Evolutionary conservation across 1,139 yeast genomes (phyloP), one percentile per base, ranked within the genome.

Genomic region (Saccharomycopsis phalli): DNA sequence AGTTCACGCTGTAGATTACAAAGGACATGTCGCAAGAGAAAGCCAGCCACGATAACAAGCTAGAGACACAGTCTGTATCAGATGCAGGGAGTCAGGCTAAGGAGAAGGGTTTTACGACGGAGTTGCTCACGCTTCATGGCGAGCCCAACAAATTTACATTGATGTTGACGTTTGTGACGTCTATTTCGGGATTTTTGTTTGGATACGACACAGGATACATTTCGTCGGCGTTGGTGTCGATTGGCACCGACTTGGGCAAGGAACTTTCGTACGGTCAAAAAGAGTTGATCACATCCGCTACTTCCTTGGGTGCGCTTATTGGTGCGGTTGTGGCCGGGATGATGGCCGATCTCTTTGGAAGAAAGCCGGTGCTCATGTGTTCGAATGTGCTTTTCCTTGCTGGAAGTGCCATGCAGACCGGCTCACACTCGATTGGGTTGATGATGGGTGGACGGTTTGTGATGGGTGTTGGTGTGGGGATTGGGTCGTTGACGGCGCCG

Each of bases 141-240:
- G 20, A 51, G 45, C 81, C 86, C 8, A 70, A 88, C 13, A 63
- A 67, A 8, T 61, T 83, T 55, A 82, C 87, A 42, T 63, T 87
- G 22, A 61, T 75, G 28, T 62, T 88, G 43, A 83, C 95, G 0
- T 65, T 81, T 42, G 76, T 84, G 13, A 80, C 95, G 0, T 86
- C 95, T 7, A 79, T 88, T 47, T 86, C 95, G 2, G 97, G 97
- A 3, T 87, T 87, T 60, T 77, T 88, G 86, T 88, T 87, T 61
- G 97, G 97, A 49, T 88, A 88, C 56, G 97, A 88, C 59, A 88
- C 97, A 0, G 97, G 96, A 47, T 88, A 88, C 60, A 86, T 88
- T 35, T 87, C 96, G 1, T 79, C 94, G 13, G 96, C 96, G 0
- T 67, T 88, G 53, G 94, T 87, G 14, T 76, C 86, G 33, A 75